Evolutionary conservation across 441 rosid genomes (phyloP).

Genomic region (Pelargonium myrrhifolium): DNA sequence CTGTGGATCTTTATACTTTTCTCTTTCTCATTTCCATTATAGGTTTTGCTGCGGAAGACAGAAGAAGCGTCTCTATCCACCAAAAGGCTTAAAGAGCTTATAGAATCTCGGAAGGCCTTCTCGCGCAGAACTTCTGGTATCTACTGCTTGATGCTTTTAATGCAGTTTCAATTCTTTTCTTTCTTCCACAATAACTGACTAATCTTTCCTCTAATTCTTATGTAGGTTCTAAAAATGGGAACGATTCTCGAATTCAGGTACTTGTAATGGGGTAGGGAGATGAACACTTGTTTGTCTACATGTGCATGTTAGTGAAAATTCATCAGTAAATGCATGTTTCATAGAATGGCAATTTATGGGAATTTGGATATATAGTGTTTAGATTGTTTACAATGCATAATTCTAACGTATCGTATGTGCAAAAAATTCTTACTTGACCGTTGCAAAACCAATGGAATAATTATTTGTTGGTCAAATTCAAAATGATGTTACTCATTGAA

Average conservation of each 20-base stretch:
- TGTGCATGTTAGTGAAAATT: not conserved
- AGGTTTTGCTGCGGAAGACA: conserved; percentile 74
- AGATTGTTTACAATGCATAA: not conserved
- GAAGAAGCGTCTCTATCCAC: conserved; percentile 56
- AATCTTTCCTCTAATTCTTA: conserved; percentile 16
- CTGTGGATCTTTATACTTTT: conserved; percentile 14
- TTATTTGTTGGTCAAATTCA: not conserved
- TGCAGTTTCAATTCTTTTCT: not conserved
- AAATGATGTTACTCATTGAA: not conserved
- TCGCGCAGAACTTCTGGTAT: conserved; percentile 33
- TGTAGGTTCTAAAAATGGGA: conserved; percentile 43
- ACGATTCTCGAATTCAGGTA: conserved; percentile 54
- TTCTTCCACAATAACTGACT: not conserved
- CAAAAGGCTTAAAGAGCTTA: conserved; percentile 45
- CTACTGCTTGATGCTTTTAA: conserved; percentile 1
- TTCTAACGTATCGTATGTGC: not conserved
- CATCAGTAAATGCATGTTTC: not conserved
- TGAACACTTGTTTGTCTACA: not conserved
- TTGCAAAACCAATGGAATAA: not conserved
- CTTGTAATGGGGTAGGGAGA: conserved; percentile 7
- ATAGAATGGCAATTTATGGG: not conserved
- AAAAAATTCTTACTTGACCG: not conserved
- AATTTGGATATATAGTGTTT: not conserved
- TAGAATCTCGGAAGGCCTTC: conserved; percentile 44
- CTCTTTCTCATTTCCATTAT: conserved; percentile 16